Evolutionary conservation across 345 rosid species (phyloP), one percentile per base, ranked within the genome.

Genomic region (Excoecaria cochinchinensis): DNA sequence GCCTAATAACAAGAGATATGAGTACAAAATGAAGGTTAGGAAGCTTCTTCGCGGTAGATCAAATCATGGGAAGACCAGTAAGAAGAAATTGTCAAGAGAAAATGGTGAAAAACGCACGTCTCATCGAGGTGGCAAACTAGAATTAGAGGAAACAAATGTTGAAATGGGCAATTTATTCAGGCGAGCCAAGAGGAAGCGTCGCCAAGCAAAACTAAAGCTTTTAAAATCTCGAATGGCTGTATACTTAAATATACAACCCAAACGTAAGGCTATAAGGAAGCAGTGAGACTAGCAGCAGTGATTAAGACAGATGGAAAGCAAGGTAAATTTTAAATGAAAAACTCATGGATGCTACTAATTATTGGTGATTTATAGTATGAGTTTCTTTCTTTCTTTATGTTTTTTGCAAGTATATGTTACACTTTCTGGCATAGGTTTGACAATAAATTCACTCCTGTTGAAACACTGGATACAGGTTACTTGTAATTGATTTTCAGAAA

Each of bases 181-280:
- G 78, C 76, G 79, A 63, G 88, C 90, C 1, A 94, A 86, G 88
- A 89, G 92, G 80, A 92, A 88, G 82, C 80, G 74, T 51, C 85
- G 85, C 31, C 85, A 85, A 67, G 87, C 85, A 2, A 86, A 87
- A 79, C 83, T 82, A 63, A 92, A 85, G 73, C 82, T 87, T 16
- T 67, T 93, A 39, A 79, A 81, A n/a, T 77, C 82, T 6, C 88
- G 98, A 80, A 90, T 85, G 76, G 68, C 74, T 22, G 96, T 93
- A 2, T 92, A 94, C 78, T 91, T 90, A 21, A 87, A 89, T 86
- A 67, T 83, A 15, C 59, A 82, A 69, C 76, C 79, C 5, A 77
- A 80, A 56, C 77, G 84, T 68, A 68, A 68, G n/a, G 58, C 38
- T 12, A 69, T 51, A 69, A 10, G 44, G 12, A 69, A 51, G 72